phyloP scores from a whole-genome alignment of 352 stramenopile genomes.

The Pythium vanterpoolii region DNA sequence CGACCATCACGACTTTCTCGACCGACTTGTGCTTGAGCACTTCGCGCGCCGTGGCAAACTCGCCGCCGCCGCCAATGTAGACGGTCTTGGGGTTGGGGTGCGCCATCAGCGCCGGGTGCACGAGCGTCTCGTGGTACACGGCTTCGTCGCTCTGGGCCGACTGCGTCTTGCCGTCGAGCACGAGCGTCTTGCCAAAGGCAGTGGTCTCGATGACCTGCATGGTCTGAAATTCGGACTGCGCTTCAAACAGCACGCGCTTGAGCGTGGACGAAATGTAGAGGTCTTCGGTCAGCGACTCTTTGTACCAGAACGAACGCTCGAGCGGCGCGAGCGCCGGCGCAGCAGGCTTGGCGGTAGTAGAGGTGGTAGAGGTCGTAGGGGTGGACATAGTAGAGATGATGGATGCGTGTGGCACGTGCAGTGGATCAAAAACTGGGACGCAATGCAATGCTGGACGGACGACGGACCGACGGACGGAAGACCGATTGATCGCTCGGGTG shows the following conservation, averaged over 20 bases:
- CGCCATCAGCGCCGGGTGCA: slow-evolving; percentile 92
- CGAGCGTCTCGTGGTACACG: slow-evolving; percentile 95
- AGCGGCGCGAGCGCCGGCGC: slow-evolving; percentile 42
- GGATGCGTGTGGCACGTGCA: neutral
- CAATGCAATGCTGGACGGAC: neutral
- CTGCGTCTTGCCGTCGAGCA: slow-evolving; percentile 96
- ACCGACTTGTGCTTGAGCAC: slow-evolving; percentile 90
- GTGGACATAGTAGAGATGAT: neutral
- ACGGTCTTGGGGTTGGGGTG: slow-evolving; percentile 85
- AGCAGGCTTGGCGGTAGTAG: slow-evolving; percentile 23
- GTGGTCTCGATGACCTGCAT: slow-evolving; percentile 93
- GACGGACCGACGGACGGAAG: neutral
- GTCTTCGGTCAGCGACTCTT: slow-evolving; percentile 89
- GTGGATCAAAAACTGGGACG: slow-evolving; percentile 8
- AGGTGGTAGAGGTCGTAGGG: slow-evolving; percentile 2
- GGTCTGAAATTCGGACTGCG: slow-evolving; percentile 89
- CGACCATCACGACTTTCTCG: slow-evolving; percentile 94
- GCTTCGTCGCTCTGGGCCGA: slow-evolving; percentile 92
- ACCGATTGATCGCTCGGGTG: neutral
- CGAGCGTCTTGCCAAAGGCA: slow-evolving; percentile 92
- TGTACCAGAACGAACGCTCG: slow-evolving; percentile 77
- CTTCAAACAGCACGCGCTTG: slow-evolving; percentile 86
- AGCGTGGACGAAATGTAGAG: slow-evolving; percentile 87
- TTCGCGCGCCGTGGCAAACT: slow-evolving; percentile 93
- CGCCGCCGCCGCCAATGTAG: slow-evolving; percentile 92